phyloP scores from a whole-genome alignment of 2,329 filamentous ascomycete species.

The Claviceps maximensis region DNA sequence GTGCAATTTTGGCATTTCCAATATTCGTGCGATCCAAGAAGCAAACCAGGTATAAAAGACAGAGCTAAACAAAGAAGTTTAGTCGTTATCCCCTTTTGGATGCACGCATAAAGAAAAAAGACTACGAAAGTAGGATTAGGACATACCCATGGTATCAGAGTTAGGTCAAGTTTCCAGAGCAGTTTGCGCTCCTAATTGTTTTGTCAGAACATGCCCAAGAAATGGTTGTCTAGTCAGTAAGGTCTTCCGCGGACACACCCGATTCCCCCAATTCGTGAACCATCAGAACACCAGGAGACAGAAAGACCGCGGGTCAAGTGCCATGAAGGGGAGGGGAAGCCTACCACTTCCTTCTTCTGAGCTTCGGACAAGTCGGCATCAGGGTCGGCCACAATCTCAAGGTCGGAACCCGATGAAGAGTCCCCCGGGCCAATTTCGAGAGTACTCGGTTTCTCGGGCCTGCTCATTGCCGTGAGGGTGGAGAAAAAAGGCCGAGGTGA shows the following conservation, averaged over 20 bases:
- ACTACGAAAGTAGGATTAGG: not conserved
- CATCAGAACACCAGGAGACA: no score
- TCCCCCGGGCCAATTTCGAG: conserved; percentile 12
- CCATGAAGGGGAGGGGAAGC: conserved; percentile 13
- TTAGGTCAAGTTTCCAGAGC: conserved; percentile 46
- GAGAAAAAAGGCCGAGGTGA: no score
- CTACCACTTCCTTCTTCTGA: conserved; percentile 47
- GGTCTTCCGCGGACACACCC: no score
- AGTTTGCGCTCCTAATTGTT: conserved; percentile 49
- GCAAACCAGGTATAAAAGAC: conserved; percentile 58
- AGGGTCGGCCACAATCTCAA: conserved; percentile 20
- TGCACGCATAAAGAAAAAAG: no score
- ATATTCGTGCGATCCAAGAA: conserved; percentile 71
- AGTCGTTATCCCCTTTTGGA: no score
- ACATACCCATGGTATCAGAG: conserved; percentile 45
- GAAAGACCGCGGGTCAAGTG: no score
- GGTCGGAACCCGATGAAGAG: conserved; percentile 17
- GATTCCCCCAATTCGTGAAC: no score
- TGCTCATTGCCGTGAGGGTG: conserved; percentile 14
- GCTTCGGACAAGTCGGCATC: conserved; percentile 52
- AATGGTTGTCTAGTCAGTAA: not conserved
- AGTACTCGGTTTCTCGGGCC: conserved; percentile 15
- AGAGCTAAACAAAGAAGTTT: conserved; percentile 41
- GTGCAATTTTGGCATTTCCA: conserved; percentile 52
- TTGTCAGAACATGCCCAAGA: not conserved